Conservation (phyloP, 768 basidiomycete genomes). For the Lactarius psammicola region DNA sequence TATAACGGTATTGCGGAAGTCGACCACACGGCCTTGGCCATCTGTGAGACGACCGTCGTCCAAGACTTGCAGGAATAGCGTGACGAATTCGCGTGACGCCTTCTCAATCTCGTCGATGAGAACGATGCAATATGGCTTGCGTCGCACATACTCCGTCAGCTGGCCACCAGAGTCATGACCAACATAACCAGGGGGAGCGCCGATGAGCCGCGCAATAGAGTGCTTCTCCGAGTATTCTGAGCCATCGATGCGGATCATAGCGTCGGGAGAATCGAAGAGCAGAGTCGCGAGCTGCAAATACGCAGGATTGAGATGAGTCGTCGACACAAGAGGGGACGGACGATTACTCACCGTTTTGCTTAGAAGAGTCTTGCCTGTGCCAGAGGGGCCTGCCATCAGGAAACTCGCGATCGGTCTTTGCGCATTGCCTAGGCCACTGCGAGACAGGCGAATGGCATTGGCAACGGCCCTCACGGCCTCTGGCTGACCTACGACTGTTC, state of each 20-base stretch:
- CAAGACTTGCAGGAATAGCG: constrained; percentile 77
- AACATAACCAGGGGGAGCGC: constrained; percentile 84
- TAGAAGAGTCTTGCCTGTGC: constrained; percentile 87
- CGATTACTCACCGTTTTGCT: constrained; percentile 72
- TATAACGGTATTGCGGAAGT: constrained; percentile 90
- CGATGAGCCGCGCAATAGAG: constrained; percentile 67
- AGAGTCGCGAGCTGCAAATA: constrained; percentile 71
- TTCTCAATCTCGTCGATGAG: constrained; percentile 92
- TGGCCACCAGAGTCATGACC: constrained; percentile 90
- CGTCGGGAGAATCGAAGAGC: constrained; percentile 87
- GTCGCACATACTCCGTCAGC: constrained; percentile 88
- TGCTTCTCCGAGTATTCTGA: constrained; percentile 91
- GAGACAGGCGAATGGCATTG: constrained; percentile 88
- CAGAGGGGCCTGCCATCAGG: constrained; percentile 88
- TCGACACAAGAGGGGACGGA: constrained; percentile 1
- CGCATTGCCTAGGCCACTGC: constrained; percentile 90
- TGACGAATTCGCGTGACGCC: constrained; percentile 67
- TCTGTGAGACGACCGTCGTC: constrained; percentile 93
- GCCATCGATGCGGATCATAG: constrained; percentile 90
- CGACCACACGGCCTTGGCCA: constrained; percentile 85
- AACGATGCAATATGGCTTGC: constrained; percentile 86
- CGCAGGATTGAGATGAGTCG: constrained; percentile 21
- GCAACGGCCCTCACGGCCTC: constrained; percentile 92
- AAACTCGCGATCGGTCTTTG: constrained; percentile 89
- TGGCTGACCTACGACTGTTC: constrained; percentile 84